Evolutionary conservation across 1,284 basidiomycete species (phyloP), one percentile per base, ranked within the genome.

Genomic region (Rhodotorula glutinis): DNA sequence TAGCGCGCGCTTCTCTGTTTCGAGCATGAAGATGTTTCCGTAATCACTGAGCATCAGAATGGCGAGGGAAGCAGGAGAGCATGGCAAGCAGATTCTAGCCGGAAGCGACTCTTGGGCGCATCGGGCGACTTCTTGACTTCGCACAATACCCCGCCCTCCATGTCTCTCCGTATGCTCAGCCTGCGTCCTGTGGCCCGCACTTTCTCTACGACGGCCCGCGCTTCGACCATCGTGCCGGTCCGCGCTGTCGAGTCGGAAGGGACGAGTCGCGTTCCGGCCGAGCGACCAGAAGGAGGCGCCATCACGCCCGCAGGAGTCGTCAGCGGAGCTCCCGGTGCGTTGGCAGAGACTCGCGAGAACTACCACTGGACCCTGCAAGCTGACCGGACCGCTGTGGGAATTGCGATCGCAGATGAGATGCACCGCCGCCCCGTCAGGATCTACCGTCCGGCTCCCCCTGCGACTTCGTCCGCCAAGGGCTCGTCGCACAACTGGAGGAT

Each of bases 401-500:
- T n/a, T 17, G 41, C 17, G 41, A 17, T 1, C 4, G 1, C 51
- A 93, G 92, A 80, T 73, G 88, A 96, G 79, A 85, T 98, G 68
- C 87, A 86, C 70, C 87, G 92, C 78, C 90, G 95, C 57, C 81
- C 86, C 33, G 94, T 98, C 46, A 87, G 94, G 66, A 93, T 98
- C 79, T 98, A 87, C 83, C 89, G 93, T 78, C 92, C 94, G 1
- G 88, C 93, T 29, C 89, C 92, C 74, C 92, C 92, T 73, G 95
- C 94, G 14, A 98, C 95, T 86, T 93, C 97, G 80, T 93, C 91
- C 60, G 94, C 92, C 60, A 85, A 87, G 55, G 88, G 86, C 59
- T 94, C 95, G 80, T 87, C 87, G 29, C 85, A 88, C 75, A 86
- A 88, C 75, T 98, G 95, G 95, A 84, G 92, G 72, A 87, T 98